Conservation (phyloP, 108 stramenopile genomes). For the Aurantiochytrium sp. region DNA sequence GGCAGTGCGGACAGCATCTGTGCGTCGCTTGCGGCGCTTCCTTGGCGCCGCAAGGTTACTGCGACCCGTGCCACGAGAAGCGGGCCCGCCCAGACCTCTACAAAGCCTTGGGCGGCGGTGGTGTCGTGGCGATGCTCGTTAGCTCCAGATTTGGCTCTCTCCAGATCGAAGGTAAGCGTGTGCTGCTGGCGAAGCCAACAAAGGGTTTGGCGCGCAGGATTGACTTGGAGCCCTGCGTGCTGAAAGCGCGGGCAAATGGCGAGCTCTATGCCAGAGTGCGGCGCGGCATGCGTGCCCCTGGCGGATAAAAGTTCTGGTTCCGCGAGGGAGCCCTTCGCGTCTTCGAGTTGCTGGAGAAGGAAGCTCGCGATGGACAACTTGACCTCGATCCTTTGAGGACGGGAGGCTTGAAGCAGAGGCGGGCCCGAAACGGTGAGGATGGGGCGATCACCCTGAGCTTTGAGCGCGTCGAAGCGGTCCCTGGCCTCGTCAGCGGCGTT, state of each 20-base stretch:
- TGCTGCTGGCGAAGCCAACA: neutral
- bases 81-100: constrained; percentile 7
- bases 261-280: neutral
- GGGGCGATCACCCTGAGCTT: no score
- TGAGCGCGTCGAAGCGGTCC: no score
- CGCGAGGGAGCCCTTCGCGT: neutral
- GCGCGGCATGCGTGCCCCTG: neutral
- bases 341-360: neutral
- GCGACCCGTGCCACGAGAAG: neutral
- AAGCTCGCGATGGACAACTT: no score
- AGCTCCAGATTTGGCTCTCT: no score
- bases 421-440: no score
- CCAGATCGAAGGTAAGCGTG: neutral
- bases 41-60: no score
- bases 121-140: no score
- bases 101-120: neutral
- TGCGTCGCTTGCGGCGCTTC: no score
- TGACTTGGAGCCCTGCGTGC: neutral
- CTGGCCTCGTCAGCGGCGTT: no score
- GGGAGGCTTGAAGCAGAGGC: no score
- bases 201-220: neutral
- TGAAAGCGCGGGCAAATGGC: neutral
- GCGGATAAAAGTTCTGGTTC: neutral
- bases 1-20: no score
- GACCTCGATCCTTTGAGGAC: no score